Evolutionary conservation across 2,329 filamentous ascomycete species (phyloP), one percentile per base, ranked within the genome.

Genomic region (Botrytis deweyae): DNA sequence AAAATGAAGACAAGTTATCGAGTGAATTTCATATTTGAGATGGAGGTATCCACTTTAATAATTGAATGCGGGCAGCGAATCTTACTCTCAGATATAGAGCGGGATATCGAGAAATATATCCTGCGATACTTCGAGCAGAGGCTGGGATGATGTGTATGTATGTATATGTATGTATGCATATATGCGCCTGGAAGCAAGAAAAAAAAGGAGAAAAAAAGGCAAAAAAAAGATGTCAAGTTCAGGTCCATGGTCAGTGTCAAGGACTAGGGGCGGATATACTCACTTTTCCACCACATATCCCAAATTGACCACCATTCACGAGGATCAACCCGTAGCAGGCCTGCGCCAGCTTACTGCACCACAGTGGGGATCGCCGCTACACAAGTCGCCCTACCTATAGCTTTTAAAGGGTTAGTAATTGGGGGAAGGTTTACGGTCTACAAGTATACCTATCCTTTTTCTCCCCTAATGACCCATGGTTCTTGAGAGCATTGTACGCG

Each of bases 371-470:
- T 49, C 12, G 7, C 63, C 42, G 3, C 42, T 38, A 71, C 69
- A 64, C 36, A 71, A 64, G 59, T 29, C 36, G 69, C 29, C 42
- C 69, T 71, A 64, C 62, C 69, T 71, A 71, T 38, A 71, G 42
- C 58, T 63, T 71, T 71, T 71, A 33, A 4, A 7, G 16, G 55
- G 55, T 52, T 40, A 55, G 10, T 38, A 4, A 58, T 58, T 29
- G 16, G 38, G 52, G 46, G 33, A 18, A 40, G 40, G 38, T 40
- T 40, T 22, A 18, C 49, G 33, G 62, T 46, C 62, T 65, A 65
- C 62, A 58, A 25, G 29, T 65, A 65, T 65, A 65, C 62, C n/a
- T 46, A 65, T 46, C 62, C 62, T 44, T 46, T 38, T 36, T 66
- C 63, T 66, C 63, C 20, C 63, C 42, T 49, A 4, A 38, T 38